Conservation (phyloP, 2,329 filamentous ascomycete species). For the Pleurostoma richardsiae region DNA sequence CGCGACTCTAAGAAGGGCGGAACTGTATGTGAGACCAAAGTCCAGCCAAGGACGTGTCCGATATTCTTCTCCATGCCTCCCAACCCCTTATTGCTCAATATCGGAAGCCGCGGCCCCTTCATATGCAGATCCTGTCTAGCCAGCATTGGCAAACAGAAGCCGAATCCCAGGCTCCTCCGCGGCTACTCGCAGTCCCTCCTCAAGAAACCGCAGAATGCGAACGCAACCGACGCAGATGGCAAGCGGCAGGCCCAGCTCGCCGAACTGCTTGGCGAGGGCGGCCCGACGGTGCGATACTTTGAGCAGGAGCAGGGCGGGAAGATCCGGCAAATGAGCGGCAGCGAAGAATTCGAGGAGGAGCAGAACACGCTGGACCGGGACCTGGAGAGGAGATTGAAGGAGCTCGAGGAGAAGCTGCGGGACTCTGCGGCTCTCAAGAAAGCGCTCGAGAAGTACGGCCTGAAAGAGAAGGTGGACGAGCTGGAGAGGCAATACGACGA, state of each 20-base stretch:
- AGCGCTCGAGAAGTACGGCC: slow-evolving; percentile 16
- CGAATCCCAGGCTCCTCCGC: neutral
- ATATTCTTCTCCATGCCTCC: slow-evolving; percentile 4
- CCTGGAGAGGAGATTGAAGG: slow-evolving; percentile 13
- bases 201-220: neutral
- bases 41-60: neutral
- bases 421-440: slow-evolving; percentile 17
- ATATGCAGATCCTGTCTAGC: slow-evolving; percentile 14
- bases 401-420: slow-evolving; percentile 26
- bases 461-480: slow-evolving; percentile 20
- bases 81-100: slow-evolving; percentile 7
- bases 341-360: slow-evolving; percentile 12
- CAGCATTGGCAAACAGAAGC: slow-evolving; percentile 6
- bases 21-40: no score
- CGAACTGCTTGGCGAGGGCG: neutral
- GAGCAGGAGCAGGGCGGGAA: slow-evolving; percentile 56
- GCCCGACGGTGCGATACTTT: slow-evolving; percentile 14
- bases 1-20: no score
- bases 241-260: neutral
- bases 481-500: slow-evolving; percentile 26
- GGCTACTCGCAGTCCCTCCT: neutral
- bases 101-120: slow-evolving; percentile 9
- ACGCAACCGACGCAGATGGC: neutral
- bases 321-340: slow-evolving; percentile 7
- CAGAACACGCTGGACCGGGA: slow-evolving; percentile 14